A percentile compares a stretch with the other conserved stretches of the same genome.
phyloP scores from a whole-genome alignment of 2,329 filamentous ascomycete species.

The Hymenotorrendiella dingleyae region DNA sequence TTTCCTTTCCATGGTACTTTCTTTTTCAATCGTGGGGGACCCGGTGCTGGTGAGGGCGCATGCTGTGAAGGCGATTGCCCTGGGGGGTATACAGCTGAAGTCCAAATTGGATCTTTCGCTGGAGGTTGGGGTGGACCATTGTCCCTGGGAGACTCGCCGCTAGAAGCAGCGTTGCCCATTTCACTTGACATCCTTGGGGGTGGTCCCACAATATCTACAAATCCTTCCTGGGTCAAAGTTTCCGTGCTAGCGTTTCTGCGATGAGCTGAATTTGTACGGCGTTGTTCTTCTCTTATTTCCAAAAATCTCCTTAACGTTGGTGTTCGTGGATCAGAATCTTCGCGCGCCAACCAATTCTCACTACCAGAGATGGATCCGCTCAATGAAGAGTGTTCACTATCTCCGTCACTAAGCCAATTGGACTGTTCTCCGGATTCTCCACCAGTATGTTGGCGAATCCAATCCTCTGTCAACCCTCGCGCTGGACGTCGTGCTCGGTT shows the following conservation, averaged over 20 bases:
- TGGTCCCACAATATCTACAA: slow-evolving; percentile 16
- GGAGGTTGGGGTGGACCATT: slow-evolving; percentile 37
- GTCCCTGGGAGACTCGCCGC: slow-evolving; percentile 20
- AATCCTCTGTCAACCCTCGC: slow-evolving; percentile 70
- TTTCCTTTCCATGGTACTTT: slow-evolving; percentile 72
- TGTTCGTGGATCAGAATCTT: slow-evolving; percentile 29
- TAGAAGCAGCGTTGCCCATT: slow-evolving; percentile 16
- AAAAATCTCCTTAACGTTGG: slow-evolving; percentile 29
- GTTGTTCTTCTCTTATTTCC: slow-evolving; percentile 16
- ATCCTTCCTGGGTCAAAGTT: slow-evolving; percentile 30
- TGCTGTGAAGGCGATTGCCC: too few species aligned
- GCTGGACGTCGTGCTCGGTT: slow-evolving; percentile 55
- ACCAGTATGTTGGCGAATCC: slow-evolving; percentile 80
- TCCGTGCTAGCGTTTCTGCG: slow-evolving; percentile 30
- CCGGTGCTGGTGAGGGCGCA: slow-evolving; percentile 28
- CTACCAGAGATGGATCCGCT: slow-evolving; percentile 55
- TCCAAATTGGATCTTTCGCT: slow-evolving; percentile 15
- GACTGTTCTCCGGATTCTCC: slow-evolving; percentile 63
- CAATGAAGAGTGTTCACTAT: slow-evolving; percentile 70
- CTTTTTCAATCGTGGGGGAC: slow-evolving; percentile 58
- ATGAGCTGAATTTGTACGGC: slow-evolving; percentile 21
- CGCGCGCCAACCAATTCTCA: slow-evolving; percentile 43
- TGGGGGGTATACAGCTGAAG: slow-evolving; percentile 15
- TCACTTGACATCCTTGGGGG: slow-evolving; percentile 20
- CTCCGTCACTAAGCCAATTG: slow-evolving; percentile 80